Conservation (phyloP, 2,329 filamentous ascomycete genomes). For the Dothistroma septosporum region DNA sequence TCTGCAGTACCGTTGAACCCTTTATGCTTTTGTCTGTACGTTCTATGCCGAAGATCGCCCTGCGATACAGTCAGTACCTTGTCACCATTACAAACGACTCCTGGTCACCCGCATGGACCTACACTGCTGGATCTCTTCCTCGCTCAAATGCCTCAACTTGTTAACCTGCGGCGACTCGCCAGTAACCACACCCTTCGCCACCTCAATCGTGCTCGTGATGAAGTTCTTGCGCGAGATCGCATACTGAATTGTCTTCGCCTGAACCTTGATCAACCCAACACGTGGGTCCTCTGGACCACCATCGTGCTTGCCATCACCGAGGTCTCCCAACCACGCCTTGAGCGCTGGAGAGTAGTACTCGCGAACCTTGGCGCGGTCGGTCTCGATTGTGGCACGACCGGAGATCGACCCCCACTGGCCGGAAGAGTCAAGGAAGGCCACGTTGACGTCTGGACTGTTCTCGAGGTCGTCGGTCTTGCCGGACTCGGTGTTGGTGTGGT, state of each 20-base stretch:
- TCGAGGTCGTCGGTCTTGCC: conserved; percentile 80
- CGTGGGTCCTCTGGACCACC: conserved; percentile 77
- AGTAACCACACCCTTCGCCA: conserved; percentile 70
- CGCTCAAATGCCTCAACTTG: conserved; percentile 68
- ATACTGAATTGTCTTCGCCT: conserved; percentile 69
- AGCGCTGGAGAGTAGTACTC: conserved; percentile 71
- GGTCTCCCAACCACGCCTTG: conserved; percentile 82
- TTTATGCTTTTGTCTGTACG: not conserved
- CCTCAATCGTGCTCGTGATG: conserved; percentile 61
- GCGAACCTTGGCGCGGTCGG: conserved; percentile 63
- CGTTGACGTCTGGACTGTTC: conserved; percentile 69
- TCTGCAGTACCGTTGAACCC: not conserved
- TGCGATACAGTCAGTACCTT: conserved; percentile 4
- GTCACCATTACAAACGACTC: not conserved
- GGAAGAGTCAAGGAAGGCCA: conserved; percentile 65
- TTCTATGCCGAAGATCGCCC: conserved; percentile 10
- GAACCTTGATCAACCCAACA: conserved; percentile 75
- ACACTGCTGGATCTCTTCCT: conserved; percentile 62
- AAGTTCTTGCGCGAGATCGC: conserved; percentile 59
- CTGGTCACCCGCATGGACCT: conserved; percentile 8
- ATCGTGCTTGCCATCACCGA: conserved; percentile 78
- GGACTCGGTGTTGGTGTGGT: conserved; percentile 87
- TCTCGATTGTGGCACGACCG: conserved; percentile 66
- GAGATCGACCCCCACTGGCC: conserved; percentile 86
- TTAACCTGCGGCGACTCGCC: conserved; percentile 70